phyloP scores from a whole-genome alignment of 495 filamentous ascomycete genomes.

The Penicillium argentinense region DNA sequence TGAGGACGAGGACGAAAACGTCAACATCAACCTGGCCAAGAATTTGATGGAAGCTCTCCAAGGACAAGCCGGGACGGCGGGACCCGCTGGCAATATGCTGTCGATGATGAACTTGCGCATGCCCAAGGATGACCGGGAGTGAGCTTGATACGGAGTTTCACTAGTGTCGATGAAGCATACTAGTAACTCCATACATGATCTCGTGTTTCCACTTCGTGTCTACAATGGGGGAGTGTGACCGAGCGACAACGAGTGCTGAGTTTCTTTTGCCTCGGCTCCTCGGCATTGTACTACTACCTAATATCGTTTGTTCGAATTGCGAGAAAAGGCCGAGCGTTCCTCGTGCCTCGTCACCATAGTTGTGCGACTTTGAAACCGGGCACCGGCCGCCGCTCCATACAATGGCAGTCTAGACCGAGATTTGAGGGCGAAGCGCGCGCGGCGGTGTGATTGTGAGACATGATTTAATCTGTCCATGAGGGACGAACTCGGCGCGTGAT shows the following conservation, averaged over 20 bases:
- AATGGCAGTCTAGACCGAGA: background rate
- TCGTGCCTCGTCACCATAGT: too few relatives aligned
- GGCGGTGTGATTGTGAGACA: background rate
- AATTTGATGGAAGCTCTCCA: conserved; percentile 93
- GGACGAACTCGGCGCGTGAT: background rate
- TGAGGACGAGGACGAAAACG: conserved; percentile 57
- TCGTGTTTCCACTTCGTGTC: background rate
- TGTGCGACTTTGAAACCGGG: background rate
- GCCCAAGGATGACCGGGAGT: conserved; percentile 67
- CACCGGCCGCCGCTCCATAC: background rate
- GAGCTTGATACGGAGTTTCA: background rate
- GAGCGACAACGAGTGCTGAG: too few relatives aligned
- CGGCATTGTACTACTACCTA: too few relatives aligned
- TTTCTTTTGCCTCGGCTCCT: background rate
- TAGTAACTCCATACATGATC: background rate
- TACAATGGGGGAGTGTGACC: background rate
- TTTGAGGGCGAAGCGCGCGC: background rate
- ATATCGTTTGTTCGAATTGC: too few relatives aligned
- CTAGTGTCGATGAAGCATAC: too few relatives aligned
- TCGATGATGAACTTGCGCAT: conserved; percentile 79
- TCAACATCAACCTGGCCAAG: conserved; percentile 84
- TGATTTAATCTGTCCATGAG: background rate
- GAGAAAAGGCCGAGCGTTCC: too few relatives aligned
- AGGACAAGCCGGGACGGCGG: conserved; percentile 77
- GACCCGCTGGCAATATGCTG: conserved; percentile 83